phyloP scores from a whole-genome alignment of 169 alveolate species.

The Pseudocohnilembus persalinus region DNA sequence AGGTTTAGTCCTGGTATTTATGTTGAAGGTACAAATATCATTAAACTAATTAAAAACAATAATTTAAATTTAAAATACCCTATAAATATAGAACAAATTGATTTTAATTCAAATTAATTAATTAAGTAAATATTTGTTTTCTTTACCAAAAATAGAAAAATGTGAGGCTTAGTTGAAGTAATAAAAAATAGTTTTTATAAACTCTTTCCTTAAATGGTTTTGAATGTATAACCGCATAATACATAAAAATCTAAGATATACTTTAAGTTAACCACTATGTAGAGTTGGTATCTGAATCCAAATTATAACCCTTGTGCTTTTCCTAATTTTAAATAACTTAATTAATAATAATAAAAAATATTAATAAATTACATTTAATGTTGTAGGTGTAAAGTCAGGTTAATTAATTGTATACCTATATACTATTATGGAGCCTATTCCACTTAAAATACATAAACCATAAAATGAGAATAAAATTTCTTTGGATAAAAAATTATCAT shows the following conservation, averaged over 20 bases:
- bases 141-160: neutral
- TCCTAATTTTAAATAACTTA: neutral
- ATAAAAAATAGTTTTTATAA: too few relatives aligned
- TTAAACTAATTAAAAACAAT: neutral
- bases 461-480: neutral
- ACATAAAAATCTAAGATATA: neutral
- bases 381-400: neutral
- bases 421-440: neutral
- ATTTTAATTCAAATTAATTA: too few relatives aligned
- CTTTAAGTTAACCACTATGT: neutral
- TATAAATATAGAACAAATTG: too few relatives aligned
- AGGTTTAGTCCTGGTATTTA: neutral
- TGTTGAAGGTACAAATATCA: neutral
- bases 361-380: neutral
- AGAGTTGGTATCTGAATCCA: neutral
- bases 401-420: neutral
- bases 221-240: neutral
- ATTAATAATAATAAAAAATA: too few relatives aligned
- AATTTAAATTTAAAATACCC: too few relatives aligned
- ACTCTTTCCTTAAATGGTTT: neutral
- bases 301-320: neutral
- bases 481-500: neutral
- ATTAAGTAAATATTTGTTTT: too few relatives aligned
- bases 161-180: neutral
- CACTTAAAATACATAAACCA: neutral